Base-by-base conservation (phyloP, 805 yeast species). In the Debaryomyces tyrocola region DNA sequence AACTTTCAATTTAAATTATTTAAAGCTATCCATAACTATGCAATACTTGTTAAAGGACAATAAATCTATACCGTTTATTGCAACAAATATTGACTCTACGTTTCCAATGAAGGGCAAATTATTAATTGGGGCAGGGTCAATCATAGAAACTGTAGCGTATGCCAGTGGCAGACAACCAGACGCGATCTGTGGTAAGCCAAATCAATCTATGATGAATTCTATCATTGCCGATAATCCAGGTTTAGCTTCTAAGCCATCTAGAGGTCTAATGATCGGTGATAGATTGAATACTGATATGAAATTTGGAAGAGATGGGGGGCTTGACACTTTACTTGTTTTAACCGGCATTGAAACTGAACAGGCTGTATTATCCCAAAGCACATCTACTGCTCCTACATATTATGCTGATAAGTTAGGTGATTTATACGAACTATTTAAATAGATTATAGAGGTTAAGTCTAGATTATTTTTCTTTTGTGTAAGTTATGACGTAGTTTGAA, bases 111-210 rank as follows among this genome's bases (percentile, higher is more conserved):
- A 87, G 65, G 97, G 96, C 1, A 74, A 80, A 56, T 78, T 88
- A 41, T 77, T 94, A 41, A 96, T 97, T 15, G 99, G 99, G 27
- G 98, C 99, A 1, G 99, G 99, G 1, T 84, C 97, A 1, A 80
- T 90, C 53, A 84, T 92, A 37, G 87, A 89, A 54, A 77, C 90
- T 0, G 83, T 89, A 14, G 80, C 88, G 1, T 82, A 69, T 54
- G 84, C 92, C 10, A 69, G 88, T 18, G 91, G 89, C n/a, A 79
- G 97, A 54, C 70, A 79, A 51, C 98, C 99, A 1, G 83, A 84
- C 45, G 86, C 92, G 2, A 58, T 71, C 27, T 87, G 97, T 58
- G 99, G 99, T 45, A 94, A 94, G 63, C 99, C 99, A 18, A 83
- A 84, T 46, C 82, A 79, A 53, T 84, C 85, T 45, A 91, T 94